Conservation (phyloP, 345 rosid species). For the Bruguiera gymnorhiza region DNA sequence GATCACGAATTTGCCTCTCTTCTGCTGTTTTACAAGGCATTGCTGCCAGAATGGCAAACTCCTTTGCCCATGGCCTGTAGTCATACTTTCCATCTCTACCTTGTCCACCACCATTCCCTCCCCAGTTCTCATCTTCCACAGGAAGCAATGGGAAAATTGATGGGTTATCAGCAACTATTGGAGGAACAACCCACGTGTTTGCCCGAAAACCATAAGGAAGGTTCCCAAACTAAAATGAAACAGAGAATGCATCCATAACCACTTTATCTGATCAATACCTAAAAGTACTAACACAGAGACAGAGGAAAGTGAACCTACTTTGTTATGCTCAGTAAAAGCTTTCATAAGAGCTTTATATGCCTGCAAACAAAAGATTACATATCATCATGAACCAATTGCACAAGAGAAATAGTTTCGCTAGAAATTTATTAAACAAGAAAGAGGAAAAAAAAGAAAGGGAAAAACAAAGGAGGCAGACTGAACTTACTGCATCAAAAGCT, state of each 20-base stretch:
- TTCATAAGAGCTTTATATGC: slow-evolving; percentile 36
- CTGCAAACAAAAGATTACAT: slow-evolving; percentile 9
- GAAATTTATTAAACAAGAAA: not conserved
- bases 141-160: slow-evolving; percentile 32
- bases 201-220: slow-evolving; percentile 39
- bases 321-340: slow-evolving; percentile 34
- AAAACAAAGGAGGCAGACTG: not conserved
- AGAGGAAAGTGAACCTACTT: slow-evolving; percentile 11
- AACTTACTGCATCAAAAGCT: slow-evolving; percentile 30
- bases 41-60: slow-evolving; percentile 31
- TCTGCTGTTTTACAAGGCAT: slow-evolving; percentile 38
- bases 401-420: not conserved
- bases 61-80: slow-evolving; percentile 33
- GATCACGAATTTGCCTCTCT: slow-evolving; percentile 32
- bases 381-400: not conserved
- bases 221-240: slow-evolving; percentile 30
- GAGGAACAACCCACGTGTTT: slow-evolving; percentile 37
- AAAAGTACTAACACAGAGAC: not conserved
- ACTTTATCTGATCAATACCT: not conserved
- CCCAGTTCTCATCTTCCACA: slow-evolving; percentile 37
- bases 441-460: not conserved
- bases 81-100: slow-evolving; percentile 30
- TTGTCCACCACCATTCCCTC: slow-evolving; percentile 36
- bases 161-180: slow-evolving; percentile 31
- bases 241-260: not conserved